These are phyloP conservation scores for Podochytrium sp. DNA, from an alignment of 192 early-diverging fungal genomes.

Conservation along the genomic window DNA sequence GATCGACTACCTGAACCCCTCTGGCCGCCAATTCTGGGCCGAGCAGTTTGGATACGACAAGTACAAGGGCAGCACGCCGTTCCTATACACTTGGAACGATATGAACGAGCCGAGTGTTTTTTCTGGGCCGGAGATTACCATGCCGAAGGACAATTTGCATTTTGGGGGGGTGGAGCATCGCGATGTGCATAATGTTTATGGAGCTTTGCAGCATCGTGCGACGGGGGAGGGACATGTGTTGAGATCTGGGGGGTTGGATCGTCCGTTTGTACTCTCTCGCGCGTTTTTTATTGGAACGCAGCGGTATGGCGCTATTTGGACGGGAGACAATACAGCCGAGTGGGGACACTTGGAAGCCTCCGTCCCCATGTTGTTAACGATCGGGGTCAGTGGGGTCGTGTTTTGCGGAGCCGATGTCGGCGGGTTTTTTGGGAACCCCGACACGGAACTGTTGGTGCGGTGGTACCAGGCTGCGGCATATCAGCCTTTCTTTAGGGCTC, in stretches of 20 bases:
- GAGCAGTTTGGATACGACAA: slow-evolving; percentile 75
- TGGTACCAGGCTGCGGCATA: slow-evolving; percentile 97
- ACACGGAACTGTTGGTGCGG: slow-evolving; percentile 83
- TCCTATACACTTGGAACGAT: slow-evolving; percentile 96
- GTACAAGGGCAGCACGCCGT: slow-evolving; percentile 79
- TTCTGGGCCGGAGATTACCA: slow-evolving; percentile 95
- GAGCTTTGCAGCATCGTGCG: slow-evolving; percentile 83
- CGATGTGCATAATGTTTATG: slow-evolving; percentile 93
- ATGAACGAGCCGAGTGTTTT: slow-evolving; percentile 99
- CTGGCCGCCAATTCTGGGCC: slow-evolving; percentile 79
- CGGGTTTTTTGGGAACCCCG: slow-evolving; percentile 97
- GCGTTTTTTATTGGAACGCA: slow-evolving; percentile 96
- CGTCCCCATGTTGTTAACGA: slow-evolving; percentile 87
- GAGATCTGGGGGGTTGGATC: slow-evolving; percentile 46
- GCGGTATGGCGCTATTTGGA: slow-evolving; percentile 96
- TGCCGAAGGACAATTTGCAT: slow-evolving; percentile 93
- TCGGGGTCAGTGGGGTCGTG: slow-evolving; percentile 84
- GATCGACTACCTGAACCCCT: slow-evolving; percentile 88
- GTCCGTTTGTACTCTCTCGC: slow-evolving; percentile 96
- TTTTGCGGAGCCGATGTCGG: slow-evolving; percentile 96
- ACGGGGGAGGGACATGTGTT: slow-evolving; percentile 78
- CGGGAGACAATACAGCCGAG: slow-evolving; percentile 90
- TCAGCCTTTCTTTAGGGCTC: slow-evolving; percentile 97
- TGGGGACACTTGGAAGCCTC: slow-evolving; percentile 87
- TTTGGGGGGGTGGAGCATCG: slow-evolving; percentile 89